These are phyloP conservation scores for Pleurotus citrinopileatus DNA, from an alignment of 768 basidiomycete genomes.

Conservation along the genomic window DNA sequence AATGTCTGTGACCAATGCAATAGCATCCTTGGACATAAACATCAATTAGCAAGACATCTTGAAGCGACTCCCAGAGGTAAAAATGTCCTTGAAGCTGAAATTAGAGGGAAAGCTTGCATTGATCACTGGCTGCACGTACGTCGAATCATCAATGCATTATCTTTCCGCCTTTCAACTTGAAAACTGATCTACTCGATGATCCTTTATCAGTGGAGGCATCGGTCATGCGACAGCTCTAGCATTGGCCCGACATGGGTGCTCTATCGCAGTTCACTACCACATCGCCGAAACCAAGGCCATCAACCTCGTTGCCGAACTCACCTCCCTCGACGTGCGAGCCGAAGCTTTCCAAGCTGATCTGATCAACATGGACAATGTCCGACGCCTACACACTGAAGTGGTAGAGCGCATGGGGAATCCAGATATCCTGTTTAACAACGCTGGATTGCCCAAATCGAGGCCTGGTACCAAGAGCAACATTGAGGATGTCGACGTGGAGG, in stretches of 20 bases:
- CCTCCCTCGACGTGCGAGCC: slow-evolving; percentile 29
- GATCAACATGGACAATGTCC: slow-evolving; percentile 39
- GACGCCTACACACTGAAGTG: slow-evolving; percentile 38
- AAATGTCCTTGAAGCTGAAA: no score
- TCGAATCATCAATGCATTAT: background rate
- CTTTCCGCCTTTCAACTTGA: background rate
- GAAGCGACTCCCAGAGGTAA: no score
- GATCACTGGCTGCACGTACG: slow-evolving; percentile 35
- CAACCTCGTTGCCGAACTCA: slow-evolving; percentile 34
- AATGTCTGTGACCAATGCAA: no score
- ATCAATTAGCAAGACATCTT: no score
- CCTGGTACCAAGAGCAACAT: slow-evolving; percentile 47
- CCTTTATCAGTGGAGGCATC: slow-evolving; percentile 45
- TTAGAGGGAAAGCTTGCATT: slow-evolving; percentile 31
- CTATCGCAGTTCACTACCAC: slow-evolving; percentile 52
- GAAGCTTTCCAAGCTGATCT: slow-evolving; percentile 48
- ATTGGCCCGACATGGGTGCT: slow-evolving; percentile 42
- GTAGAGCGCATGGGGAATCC: slow-evolving; percentile 42
- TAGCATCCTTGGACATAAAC: no score
- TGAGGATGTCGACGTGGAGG: slow-evolving; percentile 37
- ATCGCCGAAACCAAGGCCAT: slow-evolving; percentile 33
- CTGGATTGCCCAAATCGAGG: slow-evolving; percentile 37
- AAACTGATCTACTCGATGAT: background rate
- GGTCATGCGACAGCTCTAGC: slow-evolving; percentile 46
- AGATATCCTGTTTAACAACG: slow-evolving; percentile 51